A percentile compares a stretch with the other conserved stretches of the same genome.
phyloP scores from a whole-genome alignment of 1,139 yeast species.

The Pichia sp. region DNA sequence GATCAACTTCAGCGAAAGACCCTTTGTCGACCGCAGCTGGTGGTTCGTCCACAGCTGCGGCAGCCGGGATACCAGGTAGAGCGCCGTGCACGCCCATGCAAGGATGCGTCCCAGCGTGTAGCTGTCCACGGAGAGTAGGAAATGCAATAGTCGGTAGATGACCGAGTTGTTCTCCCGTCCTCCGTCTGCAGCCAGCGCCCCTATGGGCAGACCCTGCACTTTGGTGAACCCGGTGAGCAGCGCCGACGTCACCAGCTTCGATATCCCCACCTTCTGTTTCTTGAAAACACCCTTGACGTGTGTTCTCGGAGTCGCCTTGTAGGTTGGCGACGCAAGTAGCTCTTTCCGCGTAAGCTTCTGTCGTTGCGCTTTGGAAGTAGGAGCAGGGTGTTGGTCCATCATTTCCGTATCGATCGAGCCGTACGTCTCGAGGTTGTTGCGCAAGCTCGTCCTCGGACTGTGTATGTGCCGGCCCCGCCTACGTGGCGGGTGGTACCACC shows the following conservation, averaged over 20 bases:
- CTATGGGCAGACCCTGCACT: slow-evolving; percentile 29
- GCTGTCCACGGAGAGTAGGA: slow-evolving; percentile 5
- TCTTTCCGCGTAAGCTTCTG: too few relatives aligned
- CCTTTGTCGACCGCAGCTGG: slow-evolving; percentile 73
- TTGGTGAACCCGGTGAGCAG: slow-evolving; percentile 30
- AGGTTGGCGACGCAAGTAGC: neutral
- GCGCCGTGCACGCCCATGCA: slow-evolving; percentile 79
- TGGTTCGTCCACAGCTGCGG: slow-evolving; percentile 84
- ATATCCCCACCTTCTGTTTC: slow-evolving; percentile 9
- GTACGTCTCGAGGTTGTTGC: slow-evolving; percentile 20
- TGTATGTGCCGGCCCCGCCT: slow-evolving; percentile 19
- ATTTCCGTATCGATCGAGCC: slow-evolving; percentile 12
- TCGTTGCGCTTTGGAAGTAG: too few relatives aligned
- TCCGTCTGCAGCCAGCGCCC: neutral
- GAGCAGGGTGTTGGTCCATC: neutral
- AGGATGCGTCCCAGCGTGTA: slow-evolving; percentile 45
- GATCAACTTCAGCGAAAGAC: slow-evolving; percentile 75
- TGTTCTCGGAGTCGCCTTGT: slow-evolving; percentile 1
- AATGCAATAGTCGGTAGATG: slow-evolving; percentile 18
- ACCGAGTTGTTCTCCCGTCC: slow-evolving; percentile 25
- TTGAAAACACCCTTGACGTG: slow-evolving; percentile 14
- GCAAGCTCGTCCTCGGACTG: slow-evolving; percentile 26
- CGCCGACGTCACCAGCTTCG: slow-evolving; percentile 26
- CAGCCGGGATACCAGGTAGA: slow-evolving; percentile 73
- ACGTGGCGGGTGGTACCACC: slow-evolving; percentile 33